These are phyloP conservation scores for Brettanomyces custersianus DNA, from an alignment of 805 yeast genomes.

Conservation along the genomic window DNA sequence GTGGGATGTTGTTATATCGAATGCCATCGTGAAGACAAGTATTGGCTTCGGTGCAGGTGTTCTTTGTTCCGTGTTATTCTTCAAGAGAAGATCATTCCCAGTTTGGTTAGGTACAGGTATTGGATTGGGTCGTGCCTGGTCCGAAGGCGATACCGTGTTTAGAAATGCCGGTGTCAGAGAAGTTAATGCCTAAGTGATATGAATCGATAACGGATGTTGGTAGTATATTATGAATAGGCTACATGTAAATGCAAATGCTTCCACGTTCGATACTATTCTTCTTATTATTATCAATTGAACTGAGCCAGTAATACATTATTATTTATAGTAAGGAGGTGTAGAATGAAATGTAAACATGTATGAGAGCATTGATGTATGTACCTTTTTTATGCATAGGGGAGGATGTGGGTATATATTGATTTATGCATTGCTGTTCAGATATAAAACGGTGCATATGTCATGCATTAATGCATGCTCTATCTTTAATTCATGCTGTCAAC, in stretches of 20 bases:
- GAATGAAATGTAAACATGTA: too few relatives aligned
- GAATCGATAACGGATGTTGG: too few relatives aligned
- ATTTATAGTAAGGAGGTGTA: too few relatives aligned
- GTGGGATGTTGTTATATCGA: slow-evolving; percentile 96
- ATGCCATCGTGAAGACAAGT: slow-evolving; percentile 89
- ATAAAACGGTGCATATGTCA: too few relatives aligned
- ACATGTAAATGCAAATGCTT: background rate
- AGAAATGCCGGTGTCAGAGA: slow-evolving; percentile 75
- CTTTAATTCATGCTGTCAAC: too few relatives aligned
- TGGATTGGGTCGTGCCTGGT: slow-evolving; percentile 95
- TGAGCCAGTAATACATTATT: too few relatives aligned
- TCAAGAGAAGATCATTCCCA: slow-evolving; percentile 93
- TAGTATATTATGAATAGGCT: background rate
- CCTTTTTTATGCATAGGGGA: too few relatives aligned
- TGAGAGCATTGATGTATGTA: too few relatives aligned
- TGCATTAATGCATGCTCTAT: too few relatives aligned
- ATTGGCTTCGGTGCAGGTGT: slow-evolving; percentile 97
- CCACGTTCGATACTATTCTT: background rate
- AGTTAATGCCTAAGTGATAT: slow-evolving; percentile 59
- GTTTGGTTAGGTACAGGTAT: slow-evolving; percentile 97
- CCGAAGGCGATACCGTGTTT: slow-evolving; percentile 97
- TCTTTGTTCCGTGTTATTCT: slow-evolving; percentile 77
- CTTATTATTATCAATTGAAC: too few relatives aligned
- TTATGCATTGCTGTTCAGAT: too few relatives aligned
- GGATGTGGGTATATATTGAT: too few relatives aligned